Evolutionary conservation across 2,329 filamentous ascomycete species (phyloP).

Genomic region (Ascochyta pisi): DNA sequence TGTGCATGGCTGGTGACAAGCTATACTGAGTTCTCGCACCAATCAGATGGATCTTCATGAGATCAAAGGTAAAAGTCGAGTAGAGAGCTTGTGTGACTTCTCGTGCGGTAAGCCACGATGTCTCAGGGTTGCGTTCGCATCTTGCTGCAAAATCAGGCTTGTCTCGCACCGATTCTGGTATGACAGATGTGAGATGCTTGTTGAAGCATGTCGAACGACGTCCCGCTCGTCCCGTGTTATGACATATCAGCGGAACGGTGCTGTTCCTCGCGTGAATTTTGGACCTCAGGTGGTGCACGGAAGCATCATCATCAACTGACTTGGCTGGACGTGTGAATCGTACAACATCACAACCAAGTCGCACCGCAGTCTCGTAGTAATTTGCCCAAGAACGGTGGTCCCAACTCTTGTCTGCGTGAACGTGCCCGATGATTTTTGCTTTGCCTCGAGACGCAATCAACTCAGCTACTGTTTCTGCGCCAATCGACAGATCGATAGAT

Average conservation of each 20-base stretch:
- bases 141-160: slow-evolving; percentile 47
- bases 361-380: slow-evolving; percentile 65
- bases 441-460: slow-evolving; percentile 61
- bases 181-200: slow-evolving; percentile 67
- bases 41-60: slow-evolving; percentile 75
- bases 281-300: slow-evolving; percentile 63
- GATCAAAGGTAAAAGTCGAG: slow-evolving; percentile 69
- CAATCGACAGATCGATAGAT: slow-evolving; percentile 66
- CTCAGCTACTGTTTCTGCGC: slow-evolving; percentile 58
- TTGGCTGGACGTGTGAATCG: slow-evolving; percentile 65
- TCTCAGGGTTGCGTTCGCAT: slow-evolving; percentile 43
- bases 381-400: slow-evolving; percentile 61
- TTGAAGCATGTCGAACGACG: slow-evolving; percentile 73
- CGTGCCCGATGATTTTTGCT: slow-evolving; percentile 68
- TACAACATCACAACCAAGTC: slow-evolving; percentile 67
- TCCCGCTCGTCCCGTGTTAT: slow-evolving; percentile 69
- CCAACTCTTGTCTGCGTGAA: slow-evolving; percentile 62
- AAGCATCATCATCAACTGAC: slow-evolving; percentile 68
- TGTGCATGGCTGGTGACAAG: slow-evolving; percentile 80
- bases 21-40: slow-evolving; percentile 76
- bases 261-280: slow-evolving; percentile 55
- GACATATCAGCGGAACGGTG: slow-evolving; percentile 65
- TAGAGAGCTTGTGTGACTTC: slow-evolving; percentile 72
- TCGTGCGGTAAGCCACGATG: slow-evolving; percentile 64
- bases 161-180: slow-evolving; percentile 55